Evolutionary conservation across 2,329 filamentous ascomycete species (phyloP), one percentile per base, ranked within the genome.

Genomic region (Exophiala spinifera): DNA sequence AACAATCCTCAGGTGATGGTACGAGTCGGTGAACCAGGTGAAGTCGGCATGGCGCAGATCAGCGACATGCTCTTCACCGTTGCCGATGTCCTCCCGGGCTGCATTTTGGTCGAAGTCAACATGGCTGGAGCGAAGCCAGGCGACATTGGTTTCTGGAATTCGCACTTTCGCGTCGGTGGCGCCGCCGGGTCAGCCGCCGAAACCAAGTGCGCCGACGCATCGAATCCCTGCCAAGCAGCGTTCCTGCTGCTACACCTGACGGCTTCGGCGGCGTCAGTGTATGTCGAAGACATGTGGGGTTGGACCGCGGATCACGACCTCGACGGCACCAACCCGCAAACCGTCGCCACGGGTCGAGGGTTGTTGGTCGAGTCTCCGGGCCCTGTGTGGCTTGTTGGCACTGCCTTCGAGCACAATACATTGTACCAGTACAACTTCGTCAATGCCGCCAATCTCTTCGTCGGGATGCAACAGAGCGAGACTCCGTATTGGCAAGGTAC

Each of bases 261-360:
- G 28, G 69, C 75, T 57, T 65, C 69, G 23, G 77, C 77, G 15
- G 28, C 28, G 28, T 86, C 82, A 34, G 82, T 83, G 44, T 95
- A 95, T 74, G 76, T 95, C 42, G 91, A 96, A 76, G 95, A 95
- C 74, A 84, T 79, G 43, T 95, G 89, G 88, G 85, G 88, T 70
- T 95, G 90, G 89, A 86, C 89, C 44, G 84, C 90, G 1, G 91
- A 96, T 69, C 91, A 95, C 76, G 88, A 94, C 67, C 85, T 96
- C 19, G 91, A 96, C 85, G 87, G 66, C 82, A 88, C 70, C 69
- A 82, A 73, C 55, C 81, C 84, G 66, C 81, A 83, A 63, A 79
- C 85, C 68, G 83, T 96, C 66, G 95, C 87, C 81, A 94, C 88
- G 69, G 90, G 89, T 43, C 88, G 91, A 57, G 91, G 90, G 64